phyloP scores from a whole-genome alignment of 1,139 yeast genomes.

The Lodderomyces orthopsilosis region DNA sequence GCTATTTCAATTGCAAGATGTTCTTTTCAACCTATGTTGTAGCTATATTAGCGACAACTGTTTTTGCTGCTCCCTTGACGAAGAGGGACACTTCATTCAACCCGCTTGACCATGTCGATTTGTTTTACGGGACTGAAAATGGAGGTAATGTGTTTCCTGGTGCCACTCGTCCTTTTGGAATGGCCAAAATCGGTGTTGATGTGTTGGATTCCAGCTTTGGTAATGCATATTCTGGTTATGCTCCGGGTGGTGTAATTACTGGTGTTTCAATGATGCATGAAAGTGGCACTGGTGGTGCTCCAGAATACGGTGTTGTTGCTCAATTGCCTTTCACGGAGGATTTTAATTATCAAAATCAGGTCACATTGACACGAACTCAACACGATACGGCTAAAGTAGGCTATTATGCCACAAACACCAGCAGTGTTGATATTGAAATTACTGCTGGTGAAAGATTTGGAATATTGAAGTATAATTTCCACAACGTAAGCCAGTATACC shows the following conservation, averaged over 20 bases:
- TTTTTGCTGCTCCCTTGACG: slow-evolving; percentile 2
- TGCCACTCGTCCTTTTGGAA: slow-evolving; percentile 35
- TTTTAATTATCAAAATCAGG: slow-evolving; percentile 12
- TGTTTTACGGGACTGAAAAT: slow-evolving; percentile 32
- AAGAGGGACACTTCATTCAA: not conserved
- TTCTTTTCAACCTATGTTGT: not conserved
- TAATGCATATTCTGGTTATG: slow-evolving; percentile 35
- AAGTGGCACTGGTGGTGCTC: slow-evolving; percentile 41
- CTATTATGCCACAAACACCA: slow-evolving; percentile 22
- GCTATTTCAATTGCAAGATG: not conserved
- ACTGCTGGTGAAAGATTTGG: slow-evolving; percentile 29
- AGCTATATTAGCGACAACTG: not conserved
- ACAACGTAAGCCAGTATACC: slow-evolving; percentile 10
- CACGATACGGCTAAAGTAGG: slow-evolving; percentile 25
- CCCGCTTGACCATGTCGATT: slow-evolving; percentile 23
- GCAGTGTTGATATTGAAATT: slow-evolving; percentile 23
- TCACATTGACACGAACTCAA: slow-evolving; percentile 15
- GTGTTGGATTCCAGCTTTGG: slow-evolving; percentile 19
- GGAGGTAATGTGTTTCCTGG: slow-evolving; percentile 42
- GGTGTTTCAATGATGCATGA: slow-evolving; percentile 42
- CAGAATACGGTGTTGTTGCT: slow-evolving; percentile 32
- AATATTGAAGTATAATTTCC: slow-evolving; percentile 23
- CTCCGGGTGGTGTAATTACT: slow-evolving; percentile 26
- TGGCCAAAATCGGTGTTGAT: slow-evolving; percentile 40
- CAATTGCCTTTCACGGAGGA: slow-evolving; percentile 26